Conservation (phyloP, 1,284 basidiomycete genomes). For the Pisolithus thermaeus region DNA sequence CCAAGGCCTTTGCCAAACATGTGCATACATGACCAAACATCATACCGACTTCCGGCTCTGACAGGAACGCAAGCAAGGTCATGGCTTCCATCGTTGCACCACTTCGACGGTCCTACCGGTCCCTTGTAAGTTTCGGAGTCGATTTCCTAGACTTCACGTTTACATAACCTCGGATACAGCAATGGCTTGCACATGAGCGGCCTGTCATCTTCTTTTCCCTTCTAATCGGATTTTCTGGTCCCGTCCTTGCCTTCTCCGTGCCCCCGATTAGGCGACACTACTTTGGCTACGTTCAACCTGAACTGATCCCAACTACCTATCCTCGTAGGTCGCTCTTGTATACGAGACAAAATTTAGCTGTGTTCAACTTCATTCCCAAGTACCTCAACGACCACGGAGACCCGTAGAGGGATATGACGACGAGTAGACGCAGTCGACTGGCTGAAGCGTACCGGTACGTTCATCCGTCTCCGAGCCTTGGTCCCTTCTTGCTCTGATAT, state of each 20-base stretch:
- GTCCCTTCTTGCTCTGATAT: too few relatives aligned
- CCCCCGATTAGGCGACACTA: constrained; percentile 72
- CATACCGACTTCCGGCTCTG: constrained; percentile 14
- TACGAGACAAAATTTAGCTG: background rate
- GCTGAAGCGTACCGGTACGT: too few relatives aligned
- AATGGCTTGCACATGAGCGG: constrained; percentile 85
- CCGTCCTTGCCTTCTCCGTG: constrained; percentile 68
- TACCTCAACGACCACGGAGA: constrained; percentile 35
- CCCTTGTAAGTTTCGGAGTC: constrained; percentile 18
- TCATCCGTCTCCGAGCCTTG: too few relatives aligned
- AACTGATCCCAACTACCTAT: constrained; percentile 78
- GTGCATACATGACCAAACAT: constrained; percentile 21
- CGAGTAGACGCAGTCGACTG: constrained; percentile 18
- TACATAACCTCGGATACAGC: constrained; percentile 26
- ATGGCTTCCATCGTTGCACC: constrained; percentile 29
- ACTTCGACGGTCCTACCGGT: constrained; percentile 26
- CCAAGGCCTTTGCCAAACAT: constrained; percentile 20
- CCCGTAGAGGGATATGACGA: constrained; percentile 40
- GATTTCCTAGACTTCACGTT: background rate
- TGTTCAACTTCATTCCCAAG: constrained; percentile 12
- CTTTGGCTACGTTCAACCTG: constrained; percentile 70
- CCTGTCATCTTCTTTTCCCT: constrained; percentile 90
- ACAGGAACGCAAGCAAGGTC: background rate
- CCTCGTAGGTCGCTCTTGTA: constrained; percentile 58
- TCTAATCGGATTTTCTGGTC: constrained; percentile 72